Percentiles rank a stretch among this genome's conserved stretches.
Conservation (phyloP, 805 yeast species). For the Saccharomyces paradoxus region DNA sequence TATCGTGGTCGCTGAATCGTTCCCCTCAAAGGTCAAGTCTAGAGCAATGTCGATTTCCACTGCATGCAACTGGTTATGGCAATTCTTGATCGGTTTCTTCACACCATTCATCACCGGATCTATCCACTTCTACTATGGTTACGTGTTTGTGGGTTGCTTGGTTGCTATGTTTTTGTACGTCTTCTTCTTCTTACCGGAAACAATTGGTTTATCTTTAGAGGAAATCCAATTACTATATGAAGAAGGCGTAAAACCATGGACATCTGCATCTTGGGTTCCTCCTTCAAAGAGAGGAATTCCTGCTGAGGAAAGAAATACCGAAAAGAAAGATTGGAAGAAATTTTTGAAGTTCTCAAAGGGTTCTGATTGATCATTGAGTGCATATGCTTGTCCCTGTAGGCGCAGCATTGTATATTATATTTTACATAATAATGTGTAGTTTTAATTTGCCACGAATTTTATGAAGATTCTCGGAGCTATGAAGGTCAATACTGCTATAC, state of each 20-base stretch:
- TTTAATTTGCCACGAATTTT: not conserved
- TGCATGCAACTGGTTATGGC: slow-evolving; percentile 56
- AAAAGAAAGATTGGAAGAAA: slow-evolving; percentile 8
- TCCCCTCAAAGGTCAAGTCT: slow-evolving; percentile 63
- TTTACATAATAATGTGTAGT: not conserved
- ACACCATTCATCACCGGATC: slow-evolving; percentile 58
- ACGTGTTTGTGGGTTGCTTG: slow-evolving; percentile 46
- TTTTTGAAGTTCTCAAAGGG: slow-evolving; percentile 5
- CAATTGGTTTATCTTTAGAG: slow-evolving; percentile 56
- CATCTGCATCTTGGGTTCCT: slow-evolving; percentile 44
- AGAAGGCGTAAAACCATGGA: slow-evolving; percentile 35
- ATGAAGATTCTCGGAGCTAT: not conserved
- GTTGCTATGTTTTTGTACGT: slow-evolving; percentile 48
- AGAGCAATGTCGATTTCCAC: slow-evolving; percentile 47
- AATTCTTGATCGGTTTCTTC: slow-evolving; percentile 55
- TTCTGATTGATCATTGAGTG: not conserved
- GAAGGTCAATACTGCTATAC: not conserved
- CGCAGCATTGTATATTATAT: not conserved
- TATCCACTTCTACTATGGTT: slow-evolving; percentile 61
- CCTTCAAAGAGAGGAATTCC: slow-evolving; percentile 25
- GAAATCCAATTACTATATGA: slow-evolving; percentile 48
- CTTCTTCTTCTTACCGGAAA: slow-evolving; percentile 59
- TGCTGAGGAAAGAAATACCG: slow-evolving; percentile 6
- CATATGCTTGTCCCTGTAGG: not conserved
- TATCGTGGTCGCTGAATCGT: slow-evolving; percentile 59